Percentiles rank a stretch among this genome's conserved stretches.
Conservation (phyloP, 805 yeast genomes). For the Zygosaccharomyces bailii region DNA sequence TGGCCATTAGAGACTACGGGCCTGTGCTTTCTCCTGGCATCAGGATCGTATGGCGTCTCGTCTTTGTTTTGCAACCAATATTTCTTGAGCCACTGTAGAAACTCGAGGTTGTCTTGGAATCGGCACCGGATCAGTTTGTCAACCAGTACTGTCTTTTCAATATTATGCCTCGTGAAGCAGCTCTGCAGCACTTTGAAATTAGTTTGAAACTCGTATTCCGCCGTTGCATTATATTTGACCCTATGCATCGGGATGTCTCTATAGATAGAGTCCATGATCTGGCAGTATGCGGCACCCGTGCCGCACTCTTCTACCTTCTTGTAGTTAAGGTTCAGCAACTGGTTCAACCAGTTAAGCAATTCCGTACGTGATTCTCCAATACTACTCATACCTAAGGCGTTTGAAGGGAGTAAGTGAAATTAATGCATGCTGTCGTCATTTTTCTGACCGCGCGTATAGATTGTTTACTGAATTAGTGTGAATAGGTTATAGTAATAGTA, state of each 20-base stretch:
- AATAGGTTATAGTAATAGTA: background rate
- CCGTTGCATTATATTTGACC: slow-evolving; percentile 66
- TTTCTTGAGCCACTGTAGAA: slow-evolving; percentile 85
- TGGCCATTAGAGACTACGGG: slow-evolving; percentile 17
- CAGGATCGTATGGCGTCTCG: slow-evolving; percentile 66
- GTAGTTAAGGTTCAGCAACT: slow-evolving; percentile 59
- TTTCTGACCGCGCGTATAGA: background rate
- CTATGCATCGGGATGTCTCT: slow-evolving; percentile 78
- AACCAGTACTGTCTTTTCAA: slow-evolving; percentile 74
- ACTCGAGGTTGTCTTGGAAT: slow-evolving; percentile 91
- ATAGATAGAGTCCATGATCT: slow-evolving; percentile 79
- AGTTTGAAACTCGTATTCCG: slow-evolving; percentile 71
- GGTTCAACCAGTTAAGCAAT: slow-evolving; percentile 79
- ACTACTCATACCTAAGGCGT: slow-evolving; percentile 19
- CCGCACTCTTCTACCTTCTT: slow-evolving; percentile 91
- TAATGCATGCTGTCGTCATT: no score
- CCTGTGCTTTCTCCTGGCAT: slow-evolving; percentile 47
- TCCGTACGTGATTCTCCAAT: slow-evolving; percentile 81
- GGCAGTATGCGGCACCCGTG: slow-evolving; percentile 92
- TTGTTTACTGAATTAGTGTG: background rate
- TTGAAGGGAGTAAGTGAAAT: background rate
- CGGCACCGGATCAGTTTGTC: slow-evolving; percentile 80
- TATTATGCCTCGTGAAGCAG: slow-evolving; percentile 65
- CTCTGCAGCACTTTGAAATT: slow-evolving; percentile 87
- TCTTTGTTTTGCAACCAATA: slow-evolving; percentile 77